These are phyloP conservation scores for Blastocystis sp. DNA, from an alignment of 352 stramenopile genomes.

Conservation along the genomic window DNA sequence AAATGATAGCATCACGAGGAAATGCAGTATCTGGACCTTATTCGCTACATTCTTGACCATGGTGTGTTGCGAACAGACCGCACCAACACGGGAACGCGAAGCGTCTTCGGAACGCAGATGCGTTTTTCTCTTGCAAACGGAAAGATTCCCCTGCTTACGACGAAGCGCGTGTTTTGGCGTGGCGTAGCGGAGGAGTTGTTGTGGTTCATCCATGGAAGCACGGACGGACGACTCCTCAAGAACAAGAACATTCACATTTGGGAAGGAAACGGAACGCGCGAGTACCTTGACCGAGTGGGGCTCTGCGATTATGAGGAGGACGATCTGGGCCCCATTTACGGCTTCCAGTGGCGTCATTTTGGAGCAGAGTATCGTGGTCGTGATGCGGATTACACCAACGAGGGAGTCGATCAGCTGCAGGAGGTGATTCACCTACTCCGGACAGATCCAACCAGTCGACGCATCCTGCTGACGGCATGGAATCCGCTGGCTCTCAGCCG, in stretches of 20 bases:
- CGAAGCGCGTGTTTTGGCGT: slow-evolving; percentile 96
- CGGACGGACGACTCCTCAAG: slow-evolving; percentile 59
- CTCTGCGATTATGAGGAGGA: slow-evolving; percentile 83
- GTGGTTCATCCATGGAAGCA: slow-evolving; percentile 82
- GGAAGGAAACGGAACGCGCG: slow-evolving; percentile 93
- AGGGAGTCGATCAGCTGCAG: slow-evolving; percentile 93
- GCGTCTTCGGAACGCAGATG: slow-evolving; percentile 87
- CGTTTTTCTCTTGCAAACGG: slow-evolving; percentile 82
- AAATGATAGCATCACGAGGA: slow-evolving; percentile 68
- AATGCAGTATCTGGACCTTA: slow-evolving; percentile 82
- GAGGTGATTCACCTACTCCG: slow-evolving; percentile 94
- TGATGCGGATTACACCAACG: slow-evolving; percentile 88
- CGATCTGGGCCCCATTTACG: slow-evolving; percentile 88
- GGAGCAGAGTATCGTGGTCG: slow-evolving; percentile 92
- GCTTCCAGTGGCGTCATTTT: slow-evolving; percentile 95
- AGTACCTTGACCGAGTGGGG: slow-evolving; percentile 80
- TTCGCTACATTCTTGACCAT: slow-evolving; percentile 85
- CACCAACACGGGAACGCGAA: slow-evolving; percentile 92
- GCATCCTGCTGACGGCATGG: slow-evolving; percentile 96
- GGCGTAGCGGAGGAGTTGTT: slow-evolving; percentile 95
- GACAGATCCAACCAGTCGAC: slow-evolving; percentile 85
- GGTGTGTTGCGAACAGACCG: slow-evolving; percentile 83
- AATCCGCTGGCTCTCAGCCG: slow-evolving; percentile 85
- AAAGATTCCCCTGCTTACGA: slow-evolving; percentile 91
- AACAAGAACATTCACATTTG: slow-evolving; percentile 98